These are phyloP conservation scores for Phialophora macrospora DNA, from an alignment of 2,329 filamentous ascomycete species.

Conservation along the genomic window DNA sequence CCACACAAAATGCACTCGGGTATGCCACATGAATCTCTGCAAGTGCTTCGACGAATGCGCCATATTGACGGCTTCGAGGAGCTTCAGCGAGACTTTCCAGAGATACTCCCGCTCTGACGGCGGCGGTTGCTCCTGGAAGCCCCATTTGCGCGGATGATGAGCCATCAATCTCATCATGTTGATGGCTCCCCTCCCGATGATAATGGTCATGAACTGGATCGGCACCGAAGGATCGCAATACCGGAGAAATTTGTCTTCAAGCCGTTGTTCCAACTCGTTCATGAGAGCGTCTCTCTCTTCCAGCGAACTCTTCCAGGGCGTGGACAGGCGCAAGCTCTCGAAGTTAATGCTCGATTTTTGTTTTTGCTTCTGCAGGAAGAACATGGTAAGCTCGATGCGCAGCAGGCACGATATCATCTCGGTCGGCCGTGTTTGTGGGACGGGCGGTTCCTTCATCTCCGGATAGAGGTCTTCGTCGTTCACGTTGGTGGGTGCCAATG, in stretches of 20 bases:
- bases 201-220: conserved; percentile 52
- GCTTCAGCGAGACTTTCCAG: conserved; percentile 49
- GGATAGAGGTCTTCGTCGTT: conserved; percentile 59
- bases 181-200: conserved; percentile 52
- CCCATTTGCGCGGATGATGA: conserved; percentile 51
- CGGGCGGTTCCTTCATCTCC: conserved; percentile 54
- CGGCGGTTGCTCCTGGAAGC: conserved; percentile 40
- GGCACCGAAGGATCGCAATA: conserved; percentile 58
- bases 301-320: conserved; percentile 39
- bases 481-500: conserved; percentile 56
- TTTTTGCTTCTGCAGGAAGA: conserved; percentile 44
- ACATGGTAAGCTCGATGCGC: conserved; percentile 65
- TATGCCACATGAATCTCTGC: conserved; percentile 54
- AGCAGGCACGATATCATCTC: conserved; percentile 65
- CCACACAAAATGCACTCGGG: conserved; percentile 57
- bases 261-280: conserved; percentile 55
- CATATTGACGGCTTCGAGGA: conserved; percentile 49
- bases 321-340: conserved; percentile 27
- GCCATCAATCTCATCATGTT: conserved; percentile 53
- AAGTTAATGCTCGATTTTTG: conserved; percentile 21
- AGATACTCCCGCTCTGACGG: conserved; percentile 48
- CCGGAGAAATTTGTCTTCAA: conserved; percentile 61
- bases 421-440: conserved; percentile 57
- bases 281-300: conserved; percentile 45
- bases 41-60: conserved; percentile 47